phyloP scores from a whole-genome alignment of 495 filamentous ascomycete genomes.

The Penicillium ochrochloron region DNA sequence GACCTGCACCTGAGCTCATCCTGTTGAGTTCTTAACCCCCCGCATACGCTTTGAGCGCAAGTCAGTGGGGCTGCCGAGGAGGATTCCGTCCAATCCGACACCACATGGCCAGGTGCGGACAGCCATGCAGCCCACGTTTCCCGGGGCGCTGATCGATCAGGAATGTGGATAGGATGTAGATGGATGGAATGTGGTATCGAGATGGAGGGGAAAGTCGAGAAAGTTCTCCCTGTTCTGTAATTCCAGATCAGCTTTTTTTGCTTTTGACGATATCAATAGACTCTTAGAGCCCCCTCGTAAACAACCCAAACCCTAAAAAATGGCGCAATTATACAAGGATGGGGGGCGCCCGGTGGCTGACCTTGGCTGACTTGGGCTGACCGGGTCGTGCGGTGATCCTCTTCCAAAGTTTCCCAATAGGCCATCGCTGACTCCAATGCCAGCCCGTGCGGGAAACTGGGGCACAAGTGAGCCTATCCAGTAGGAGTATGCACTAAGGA shows the following conservation, averaged over 20 bases:
- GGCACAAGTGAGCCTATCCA: not conserved
- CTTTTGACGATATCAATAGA: not conserved
- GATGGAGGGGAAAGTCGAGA: not conserved
- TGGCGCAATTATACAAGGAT: conserved; percentile 9
- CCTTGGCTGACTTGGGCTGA: conserved; percentile 6
- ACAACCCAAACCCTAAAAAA: not conserved
- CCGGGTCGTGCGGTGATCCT: conserved; percentile 1
- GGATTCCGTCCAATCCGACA: conserved; percentile 1
- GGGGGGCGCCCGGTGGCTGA: conserved; percentile 7
- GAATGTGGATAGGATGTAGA: too few relatives aligned
- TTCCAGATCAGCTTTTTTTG: not conserved
- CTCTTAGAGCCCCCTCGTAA: not conserved
- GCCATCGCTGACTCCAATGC: not conserved
- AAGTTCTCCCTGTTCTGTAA: not conserved
- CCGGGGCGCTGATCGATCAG: not conserved
- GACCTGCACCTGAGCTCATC: not conserved
- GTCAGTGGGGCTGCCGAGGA: conserved; percentile 2
- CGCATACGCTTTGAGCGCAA: conserved; percentile 3
- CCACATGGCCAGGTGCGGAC: not conserved
- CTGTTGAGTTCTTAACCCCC: not conserved
- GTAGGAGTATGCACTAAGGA: not conserved
- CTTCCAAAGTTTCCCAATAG: not conserved
- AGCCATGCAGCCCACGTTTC: conserved; percentile 1
- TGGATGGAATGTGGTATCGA: not conserved
- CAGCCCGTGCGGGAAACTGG: not conserved